These are phyloP conservation scores for Chlorociboria aeruginascens DNA, from an alignment of 495 filamentous ascomycete species.

Conservation along the genomic window DNA sequence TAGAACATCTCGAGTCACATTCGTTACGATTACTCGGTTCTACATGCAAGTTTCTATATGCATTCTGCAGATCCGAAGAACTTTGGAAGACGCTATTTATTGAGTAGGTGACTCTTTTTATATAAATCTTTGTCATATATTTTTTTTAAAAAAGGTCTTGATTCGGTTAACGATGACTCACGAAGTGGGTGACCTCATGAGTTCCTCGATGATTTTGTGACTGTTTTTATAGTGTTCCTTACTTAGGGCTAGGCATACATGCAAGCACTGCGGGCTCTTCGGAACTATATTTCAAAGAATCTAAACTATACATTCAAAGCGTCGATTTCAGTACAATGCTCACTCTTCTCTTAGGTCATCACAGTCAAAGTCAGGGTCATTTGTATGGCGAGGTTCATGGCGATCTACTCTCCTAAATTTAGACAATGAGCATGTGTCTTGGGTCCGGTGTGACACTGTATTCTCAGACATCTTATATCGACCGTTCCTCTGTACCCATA, in stretches of 20 bases:
- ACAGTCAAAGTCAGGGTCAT: constrained; percentile 26
- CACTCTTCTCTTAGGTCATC: constrained; percentile 7
- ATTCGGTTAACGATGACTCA: too few species aligned
- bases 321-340: neutral
- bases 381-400: constrained; percentile 79
- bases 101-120: constrained; percentile 49
- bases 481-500: constrained; percentile 81
- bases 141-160: too few species aligned
- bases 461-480: constrained; percentile 87
- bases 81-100: constrained; percentile 83
- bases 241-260: too few species aligned
- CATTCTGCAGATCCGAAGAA: constrained; percentile 75
- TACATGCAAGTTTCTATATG: constrained; percentile 83
- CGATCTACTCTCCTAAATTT: constrained; percentile 63
- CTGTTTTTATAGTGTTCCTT: too few species aligned
- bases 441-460: constrained; percentile 62
- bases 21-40: constrained; percentile 56
- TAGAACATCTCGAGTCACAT: constrained; percentile 60
- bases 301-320: neutral
- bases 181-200: too few species aligned
- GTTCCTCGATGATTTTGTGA: too few species aligned
- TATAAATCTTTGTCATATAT: neutral
- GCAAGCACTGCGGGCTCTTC: too few species aligned
- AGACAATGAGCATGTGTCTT: constrained; percentile 32
- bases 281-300: neutral